These are phyloP conservation scores for Phytophthora constricta DNA, from an alignment of 352 stramenopile species.

Conservation along the genomic window DNA sequence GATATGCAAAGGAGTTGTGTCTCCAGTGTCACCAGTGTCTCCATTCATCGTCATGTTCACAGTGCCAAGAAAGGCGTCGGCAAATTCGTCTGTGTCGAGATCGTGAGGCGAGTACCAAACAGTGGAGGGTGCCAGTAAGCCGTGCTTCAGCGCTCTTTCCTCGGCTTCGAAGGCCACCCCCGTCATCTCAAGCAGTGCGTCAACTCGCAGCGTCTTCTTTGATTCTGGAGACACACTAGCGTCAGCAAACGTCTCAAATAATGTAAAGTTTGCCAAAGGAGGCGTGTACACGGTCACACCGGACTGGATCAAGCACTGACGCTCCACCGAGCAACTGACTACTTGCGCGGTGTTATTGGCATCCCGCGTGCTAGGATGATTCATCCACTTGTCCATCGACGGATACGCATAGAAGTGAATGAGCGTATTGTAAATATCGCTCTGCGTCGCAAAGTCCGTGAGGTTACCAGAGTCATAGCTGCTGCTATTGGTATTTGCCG, in stretches of 20 bases:
- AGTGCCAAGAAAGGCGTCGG: conserved; percentile 56
- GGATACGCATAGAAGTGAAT: conserved; percentile 58
- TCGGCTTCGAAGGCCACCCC: conserved; percentile 55
- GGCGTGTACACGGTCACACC: conserved; percentile 74
- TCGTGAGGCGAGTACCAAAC: conserved; percentile 67
- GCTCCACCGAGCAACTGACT: conserved; percentile 30
- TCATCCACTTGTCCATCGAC: conserved; percentile 29
- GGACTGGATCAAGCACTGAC: conserved; percentile 50
- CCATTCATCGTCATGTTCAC: conserved; percentile 40
- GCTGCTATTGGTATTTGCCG: not conserved
- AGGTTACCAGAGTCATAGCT: not conserved
- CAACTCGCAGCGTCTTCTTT: conserved; percentile 42
- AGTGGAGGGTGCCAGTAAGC: conserved; percentile 62
- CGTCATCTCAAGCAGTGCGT: conserved; percentile 40
- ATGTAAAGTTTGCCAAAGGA: conserved; percentile 26
- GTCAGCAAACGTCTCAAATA: conserved; percentile 36
- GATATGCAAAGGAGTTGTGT: conserved; percentile 34
- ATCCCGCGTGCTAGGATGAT: conserved; percentile 2
- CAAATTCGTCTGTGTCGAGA: conserved; percentile 58
- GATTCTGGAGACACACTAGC: conserved; percentile 7
- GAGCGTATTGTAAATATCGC: conserved; percentile 39
- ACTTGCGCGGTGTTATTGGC: conserved; percentile 1
- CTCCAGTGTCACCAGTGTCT: conserved; percentile 12
- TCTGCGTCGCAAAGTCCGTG: conserved; percentile 27
- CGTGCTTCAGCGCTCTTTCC: conserved; percentile 39